A percentile compares a stretch with the other conserved stretches of the same genome.
phyloP scores from a whole-genome alignment of 2,329 filamentous ascomycete genomes.

The Coniochaeta sp. region DNA sequence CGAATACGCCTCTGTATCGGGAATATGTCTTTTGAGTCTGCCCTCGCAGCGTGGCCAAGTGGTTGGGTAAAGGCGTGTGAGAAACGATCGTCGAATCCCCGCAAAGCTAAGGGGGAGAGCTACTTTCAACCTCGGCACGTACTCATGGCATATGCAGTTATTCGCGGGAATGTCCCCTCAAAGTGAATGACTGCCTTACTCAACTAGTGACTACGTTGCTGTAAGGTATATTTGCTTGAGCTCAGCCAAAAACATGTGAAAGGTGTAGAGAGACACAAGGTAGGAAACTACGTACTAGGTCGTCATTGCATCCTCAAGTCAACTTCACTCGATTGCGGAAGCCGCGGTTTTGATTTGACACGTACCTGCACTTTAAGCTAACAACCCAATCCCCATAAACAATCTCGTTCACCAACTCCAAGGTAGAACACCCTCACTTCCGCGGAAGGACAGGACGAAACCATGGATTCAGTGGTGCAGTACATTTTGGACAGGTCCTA shows the following conservation, averaged over 20 bases:
- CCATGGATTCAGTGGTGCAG: conserved; percentile 20
- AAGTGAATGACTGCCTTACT: background rate
- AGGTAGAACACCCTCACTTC: background rate
- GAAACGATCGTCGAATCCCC: background rate
- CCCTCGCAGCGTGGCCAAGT: background rate
- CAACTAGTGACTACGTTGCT: background rate
- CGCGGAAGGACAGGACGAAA: background rate
- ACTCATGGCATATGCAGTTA: background rate
- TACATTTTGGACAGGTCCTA: conserved; percentile 18
- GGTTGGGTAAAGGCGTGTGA: background rate
- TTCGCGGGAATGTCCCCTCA: background rate
- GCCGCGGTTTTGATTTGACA: too few species aligned
- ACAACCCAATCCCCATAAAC: too few species aligned
- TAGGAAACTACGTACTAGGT: background rate
- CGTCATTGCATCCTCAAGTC: too few species aligned
- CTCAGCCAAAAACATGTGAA: background rate
- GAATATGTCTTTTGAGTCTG: background rate
- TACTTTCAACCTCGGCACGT: background rate
- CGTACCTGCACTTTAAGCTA: too few species aligned
- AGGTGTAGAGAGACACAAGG: background rate
- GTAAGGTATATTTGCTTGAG: background rate
- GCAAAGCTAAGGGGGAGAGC: background rate
- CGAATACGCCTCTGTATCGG: background rate
- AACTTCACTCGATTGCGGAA: too few species aligned
- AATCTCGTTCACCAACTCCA: background rate